Evolutionary conservation across 768 basidiomycete species (phyloP).

Genomic region (Russula earlei): DNA sequence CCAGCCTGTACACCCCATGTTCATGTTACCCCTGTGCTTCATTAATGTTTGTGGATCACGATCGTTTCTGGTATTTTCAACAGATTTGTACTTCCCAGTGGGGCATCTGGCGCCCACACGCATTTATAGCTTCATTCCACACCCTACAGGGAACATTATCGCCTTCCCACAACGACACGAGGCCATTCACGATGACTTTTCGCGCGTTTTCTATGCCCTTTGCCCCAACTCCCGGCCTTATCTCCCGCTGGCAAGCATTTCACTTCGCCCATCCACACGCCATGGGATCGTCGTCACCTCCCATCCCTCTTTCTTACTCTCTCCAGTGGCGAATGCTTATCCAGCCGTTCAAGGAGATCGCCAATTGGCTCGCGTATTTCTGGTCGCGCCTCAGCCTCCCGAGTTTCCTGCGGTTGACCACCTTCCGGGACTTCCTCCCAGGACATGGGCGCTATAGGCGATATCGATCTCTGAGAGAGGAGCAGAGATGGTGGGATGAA

Average conservation of each 20-base stretch:
- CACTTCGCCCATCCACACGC: conserved; percentile 1
- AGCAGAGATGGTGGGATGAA: conserved; percentile 28
- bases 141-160: neutral
- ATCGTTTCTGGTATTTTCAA: neutral
- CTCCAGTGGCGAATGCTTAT: conserved; percentile 11
- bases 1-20: neutral
- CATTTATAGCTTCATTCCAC: conserved; percentile 1
- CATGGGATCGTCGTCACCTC: neutral
- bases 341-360: conserved; percentile 6
- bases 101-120: neutral
- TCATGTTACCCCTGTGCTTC: neutral
- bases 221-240: neutral
- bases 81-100: neutral
- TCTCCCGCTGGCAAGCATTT: neutral
- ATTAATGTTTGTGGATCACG: neutral
- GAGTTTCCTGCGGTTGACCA: neutral
- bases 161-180: neutral
- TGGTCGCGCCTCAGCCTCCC: neutral
- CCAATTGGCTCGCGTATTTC: conserved; percentile 2
- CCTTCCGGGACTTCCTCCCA: conserved; percentile 9
- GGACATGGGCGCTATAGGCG: neutral
- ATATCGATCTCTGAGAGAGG: conserved; percentile 22
- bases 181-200: conserved; percentile 4
- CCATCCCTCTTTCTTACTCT: neutral
- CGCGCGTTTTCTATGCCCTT: neutral